Evolutionary conservation across 768 basidiomycete species (phyloP), one percentile per base, ranked within the genome.

Genomic region (Boletus pseudopeckii): DNA sequence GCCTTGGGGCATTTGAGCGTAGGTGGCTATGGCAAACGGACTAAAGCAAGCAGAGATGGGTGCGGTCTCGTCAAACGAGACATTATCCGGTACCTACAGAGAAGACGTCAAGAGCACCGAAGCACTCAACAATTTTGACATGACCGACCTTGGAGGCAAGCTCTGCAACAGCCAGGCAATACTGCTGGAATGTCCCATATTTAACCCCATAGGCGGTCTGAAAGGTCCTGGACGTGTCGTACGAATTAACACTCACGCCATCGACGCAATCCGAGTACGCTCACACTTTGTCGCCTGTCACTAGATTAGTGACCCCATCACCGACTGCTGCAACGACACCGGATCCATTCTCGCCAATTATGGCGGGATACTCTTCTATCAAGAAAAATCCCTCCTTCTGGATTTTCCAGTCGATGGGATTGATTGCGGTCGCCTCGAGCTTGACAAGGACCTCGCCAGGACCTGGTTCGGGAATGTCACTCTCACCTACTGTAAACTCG

Each of bases 391-490:
- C 53, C 15, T 11, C 13, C 32, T 48, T 56, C 39, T 52, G 58
- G 26, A 57, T 38, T 5, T 15, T 43, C 52, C 52, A 48, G 55
- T 83, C 79, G 2, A 74, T 62, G 1, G 80, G 80, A 53, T 80
- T 78, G n/a, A 81, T 56, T 3, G 73, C 71, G 0, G 72, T 68
- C 1, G 78, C 68, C 41, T 70, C 56, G 42, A 79, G 57, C 54
- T 73, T 74, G 58, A 79, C 68, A 30, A 80, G 69, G 28, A 79
- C 48, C 48, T 80, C 75, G 28, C 73, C 74, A 4, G 72, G 66
- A 0, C 73, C 72, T 5, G 79, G 78, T 14, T 59, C 58, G 0
- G 67, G 71, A 3, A 77, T 63, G 1, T 57, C 46, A 22, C 10
- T 50, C 20, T 52, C 30, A 37, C 45, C 43, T 7, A 64, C 34